Conservation (phyloP, 1,139 yeast genomes). For the Nakaseomyces nivariensis region DNA sequence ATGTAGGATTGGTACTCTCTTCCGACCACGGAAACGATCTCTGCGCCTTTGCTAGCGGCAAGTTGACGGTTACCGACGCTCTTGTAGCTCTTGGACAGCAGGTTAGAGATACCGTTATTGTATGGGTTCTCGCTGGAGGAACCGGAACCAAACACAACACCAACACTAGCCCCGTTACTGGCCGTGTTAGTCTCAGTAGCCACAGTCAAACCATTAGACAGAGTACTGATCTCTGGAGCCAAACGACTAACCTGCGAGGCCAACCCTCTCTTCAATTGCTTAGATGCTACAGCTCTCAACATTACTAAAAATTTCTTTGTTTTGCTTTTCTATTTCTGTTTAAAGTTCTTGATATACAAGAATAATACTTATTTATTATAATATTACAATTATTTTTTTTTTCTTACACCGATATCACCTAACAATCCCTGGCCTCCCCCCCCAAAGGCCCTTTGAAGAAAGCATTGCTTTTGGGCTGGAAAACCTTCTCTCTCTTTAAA, state of each 20-base stretch:
- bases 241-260: constrained; percentile 42
- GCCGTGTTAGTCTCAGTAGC: constrained; percentile 55
- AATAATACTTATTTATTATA: too few relatives aligned
- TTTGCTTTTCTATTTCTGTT: too few relatives aligned
- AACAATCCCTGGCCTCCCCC: too few relatives aligned
- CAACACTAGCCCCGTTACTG: constrained; percentile 51
- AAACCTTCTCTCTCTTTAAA: not conserved
- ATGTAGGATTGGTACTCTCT: constrained; percentile 49
- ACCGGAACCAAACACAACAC: constrained; percentile 66
- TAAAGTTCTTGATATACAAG: too few relatives aligned
- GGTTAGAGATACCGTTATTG: constrained; percentile 69
- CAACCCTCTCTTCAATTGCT: constrained; percentile 29
- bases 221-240: constrained; percentile 55
- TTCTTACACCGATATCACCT: too few relatives aligned
- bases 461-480: too few relatives aligned
- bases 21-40: constrained; percentile 37
- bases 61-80: constrained; percentile 27
- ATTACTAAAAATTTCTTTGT: too few relatives aligned
- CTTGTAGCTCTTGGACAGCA: constrained; percentile 45
- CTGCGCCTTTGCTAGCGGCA: constrained; percentile 37
- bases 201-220: constrained; percentile 62
- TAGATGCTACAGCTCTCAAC: constrained; percentile 22
- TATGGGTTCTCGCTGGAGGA: constrained; percentile 68
- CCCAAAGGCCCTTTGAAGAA: too few relatives aligned
- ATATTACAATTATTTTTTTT: too few relatives aligned